Evolutionary conservation across 2,329 filamentous ascomycete species (phyloP).

Genomic region (Sphaerostilbella broomeana): DNA sequence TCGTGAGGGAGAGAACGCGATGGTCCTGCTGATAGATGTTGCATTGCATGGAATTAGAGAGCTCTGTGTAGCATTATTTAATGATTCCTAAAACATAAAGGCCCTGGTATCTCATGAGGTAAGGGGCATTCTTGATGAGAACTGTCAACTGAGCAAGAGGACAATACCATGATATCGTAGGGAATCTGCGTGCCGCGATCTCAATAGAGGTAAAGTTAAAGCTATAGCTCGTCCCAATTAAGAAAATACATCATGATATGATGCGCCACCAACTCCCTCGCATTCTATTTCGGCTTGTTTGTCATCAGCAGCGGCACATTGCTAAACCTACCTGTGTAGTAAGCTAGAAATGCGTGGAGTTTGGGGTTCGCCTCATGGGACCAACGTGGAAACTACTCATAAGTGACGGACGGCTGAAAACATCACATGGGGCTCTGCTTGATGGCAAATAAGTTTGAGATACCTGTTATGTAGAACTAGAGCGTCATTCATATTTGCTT

Average conservation of each 20-base stretch:
- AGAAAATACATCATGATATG: conserved; percentile 77
- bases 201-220: conserved; percentile 97
- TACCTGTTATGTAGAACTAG: conserved; percentile 77
- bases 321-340: conserved; percentile 90
- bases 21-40: conserved; percentile 66
- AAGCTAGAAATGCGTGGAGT: conserved; percentile 88
- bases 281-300: conserved; percentile 90
- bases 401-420: conserved; percentile 85
- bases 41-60: conserved; percentile 86
- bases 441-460: conserved; percentile 84
- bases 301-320: conserved; percentile 77
- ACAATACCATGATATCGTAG: conserved; percentile 91
- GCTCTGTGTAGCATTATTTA: not conserved
- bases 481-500: conserved; percentile 90
- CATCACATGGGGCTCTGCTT: conserved; percentile 82
- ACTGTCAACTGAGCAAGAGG: conserved; percentile 53
- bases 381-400: conserved; percentile 76
- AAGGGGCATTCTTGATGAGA: not conserved
- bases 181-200: conserved; percentile 88
- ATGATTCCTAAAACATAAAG: not conserved
- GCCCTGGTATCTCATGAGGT: not conserved
- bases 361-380: conserved; percentile 77
- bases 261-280: conserved; percentile 82
- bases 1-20: conserved; percentile 90
- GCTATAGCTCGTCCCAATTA: conserved; percentile 80